phyloP scores from a whole-genome alignment of 768 basidiomycete species.

The Dentipellis sp. region DNA sequence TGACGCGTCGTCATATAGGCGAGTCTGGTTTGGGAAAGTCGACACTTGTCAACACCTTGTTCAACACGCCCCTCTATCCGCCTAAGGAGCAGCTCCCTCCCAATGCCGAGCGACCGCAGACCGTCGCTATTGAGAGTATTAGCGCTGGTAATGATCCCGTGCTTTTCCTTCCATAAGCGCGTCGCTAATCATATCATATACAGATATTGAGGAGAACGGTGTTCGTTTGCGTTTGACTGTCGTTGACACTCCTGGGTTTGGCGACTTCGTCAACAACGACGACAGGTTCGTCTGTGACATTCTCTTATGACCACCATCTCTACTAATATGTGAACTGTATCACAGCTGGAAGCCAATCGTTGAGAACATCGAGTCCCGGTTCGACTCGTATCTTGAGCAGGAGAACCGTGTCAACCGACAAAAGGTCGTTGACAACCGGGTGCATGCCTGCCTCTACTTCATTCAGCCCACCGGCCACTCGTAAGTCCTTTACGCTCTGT shows the following conservation, averaged over 20 bases:
- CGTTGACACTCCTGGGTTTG: conserved; percentile 98
- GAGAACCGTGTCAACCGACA: conserved; percentile 96
- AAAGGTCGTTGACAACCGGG: conserved; percentile 93
- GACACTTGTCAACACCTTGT: conserved; percentile 96
- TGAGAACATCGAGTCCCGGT: conserved; percentile 96
- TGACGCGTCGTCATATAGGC: conserved; percentile 37
- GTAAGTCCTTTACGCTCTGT: conserved; percentile 37
- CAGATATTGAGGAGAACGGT: conserved; percentile 98
- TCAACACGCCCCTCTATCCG: conserved; percentile 93
- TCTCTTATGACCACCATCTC: conserved; percentile 6
- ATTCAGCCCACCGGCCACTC: conserved; percentile 98
- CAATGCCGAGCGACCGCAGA: conserved; percentile 79
- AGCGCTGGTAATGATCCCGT: conserved; percentile 65
- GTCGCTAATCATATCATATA: conserved; percentile 11
- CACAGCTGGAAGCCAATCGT: conserved; percentile 95
- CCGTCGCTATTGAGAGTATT: conserved; percentile 97
- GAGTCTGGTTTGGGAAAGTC: conserved; percentile 99
- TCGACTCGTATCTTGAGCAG: conserved; percentile 95
- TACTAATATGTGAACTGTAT: conserved; percentile 5
- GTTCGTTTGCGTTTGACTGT: conserved; percentile 96
- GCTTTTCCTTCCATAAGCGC: not conserved
- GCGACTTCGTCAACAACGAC: conserved; percentile 99
- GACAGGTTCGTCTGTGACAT: conserved; percentile 49
- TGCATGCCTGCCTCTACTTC: conserved; percentile 98
- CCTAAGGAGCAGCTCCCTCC: conserved; percentile 80